Conservation (phyloP, 139 green algal genomes). For the Raphidocelis subcapitata region DNA sequence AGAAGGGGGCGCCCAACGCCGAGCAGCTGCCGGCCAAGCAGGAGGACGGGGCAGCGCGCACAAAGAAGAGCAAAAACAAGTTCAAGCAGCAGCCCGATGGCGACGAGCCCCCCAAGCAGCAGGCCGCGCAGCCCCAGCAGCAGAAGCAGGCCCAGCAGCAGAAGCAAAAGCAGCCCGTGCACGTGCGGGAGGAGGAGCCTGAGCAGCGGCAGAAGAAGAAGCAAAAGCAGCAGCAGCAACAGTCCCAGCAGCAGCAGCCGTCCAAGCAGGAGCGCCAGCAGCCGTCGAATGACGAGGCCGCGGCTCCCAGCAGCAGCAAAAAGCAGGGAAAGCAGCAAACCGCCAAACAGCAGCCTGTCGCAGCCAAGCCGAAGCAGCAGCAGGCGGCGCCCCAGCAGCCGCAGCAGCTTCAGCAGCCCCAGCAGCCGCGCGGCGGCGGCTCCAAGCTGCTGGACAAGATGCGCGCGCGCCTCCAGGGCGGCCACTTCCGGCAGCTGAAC, state of each 20-base stretch:
- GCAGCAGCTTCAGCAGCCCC: not conserved
- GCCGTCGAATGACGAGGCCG: too few species aligned
- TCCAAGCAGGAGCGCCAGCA: not conserved
- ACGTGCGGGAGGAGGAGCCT: not conserved
- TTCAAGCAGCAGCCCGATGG: not conserved
- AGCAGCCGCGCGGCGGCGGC: not conserved
- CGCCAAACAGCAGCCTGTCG: not conserved
- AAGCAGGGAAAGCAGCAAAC: not conserved
- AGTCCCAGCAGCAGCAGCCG: not conserved
- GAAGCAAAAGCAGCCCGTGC: not conserved
- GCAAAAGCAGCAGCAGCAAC: constrained; percentile 18
- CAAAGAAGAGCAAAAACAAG: constrained; percentile 6
- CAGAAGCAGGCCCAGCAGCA: not conserved
- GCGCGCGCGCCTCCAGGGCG: constrained; percentile 66
- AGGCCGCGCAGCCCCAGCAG: not conserved
- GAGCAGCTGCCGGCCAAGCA: constrained; percentile 1
- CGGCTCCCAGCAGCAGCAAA: not conserved
- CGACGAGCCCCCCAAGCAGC: not conserved
- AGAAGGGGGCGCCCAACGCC: not conserved
- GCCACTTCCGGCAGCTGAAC: constrained; percentile 90
- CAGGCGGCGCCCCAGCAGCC: not conserved
- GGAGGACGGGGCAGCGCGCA: not conserved
- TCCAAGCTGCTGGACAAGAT: constrained; percentile 71
- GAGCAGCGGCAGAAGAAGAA: not conserved
- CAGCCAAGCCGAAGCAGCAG: not conserved